Conservation (phyloP, 305 asterid species). For the Rubia balearica region DNA sequence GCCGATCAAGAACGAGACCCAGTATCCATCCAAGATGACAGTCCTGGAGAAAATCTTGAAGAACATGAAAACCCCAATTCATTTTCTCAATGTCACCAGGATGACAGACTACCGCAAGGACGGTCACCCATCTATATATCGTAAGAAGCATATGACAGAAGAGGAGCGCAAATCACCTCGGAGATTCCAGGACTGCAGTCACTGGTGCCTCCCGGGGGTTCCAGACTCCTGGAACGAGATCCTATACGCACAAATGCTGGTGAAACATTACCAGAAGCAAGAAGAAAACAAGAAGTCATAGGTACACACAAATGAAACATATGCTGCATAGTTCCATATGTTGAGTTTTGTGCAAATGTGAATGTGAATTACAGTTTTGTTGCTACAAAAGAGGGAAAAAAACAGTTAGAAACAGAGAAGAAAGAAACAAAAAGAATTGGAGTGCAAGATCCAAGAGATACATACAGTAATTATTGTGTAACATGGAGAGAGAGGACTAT, state of each 20-base stretch:
- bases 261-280: slow-evolving; percentile 26
- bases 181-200: slow-evolving; percentile 60
- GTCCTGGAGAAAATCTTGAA: slow-evolving; percentile 43
- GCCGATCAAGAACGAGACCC: slow-evolving; percentile 53
- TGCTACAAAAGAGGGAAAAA: slow-evolving; percentile 13
- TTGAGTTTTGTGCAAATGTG: slow-evolving; percentile 9
- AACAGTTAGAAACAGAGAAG: neutral
- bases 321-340: slow-evolving; percentile 10
- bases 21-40: slow-evolving; percentile 47
- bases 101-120: slow-evolving; percentile 67
- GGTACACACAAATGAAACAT: slow-evolving; percentile 25
- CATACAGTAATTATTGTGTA: slow-evolving; percentile 7
- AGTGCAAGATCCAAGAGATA: slow-evolving; percentile 28
- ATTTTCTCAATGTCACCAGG: slow-evolving; percentile 51
- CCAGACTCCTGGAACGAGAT: slow-evolving; percentile 72
- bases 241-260: slow-evolving; percentile 45
- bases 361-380: slow-evolving; percentile 26
- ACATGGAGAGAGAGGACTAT: neutral
- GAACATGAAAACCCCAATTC: slow-evolving; percentile 49
- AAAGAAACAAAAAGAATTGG: slow-evolving; percentile 11
- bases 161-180: slow-evolving; percentile 42
- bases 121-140: slow-evolving; percentile 60
- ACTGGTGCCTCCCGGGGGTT: slow-evolving; percentile 80
- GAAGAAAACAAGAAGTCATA: slow-evolving; percentile 18
- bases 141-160: slow-evolving; percentile 36